phyloP scores from a whole-genome alignment of 257 asterid genomes.

The Marsdenia floribunda region DNA sequence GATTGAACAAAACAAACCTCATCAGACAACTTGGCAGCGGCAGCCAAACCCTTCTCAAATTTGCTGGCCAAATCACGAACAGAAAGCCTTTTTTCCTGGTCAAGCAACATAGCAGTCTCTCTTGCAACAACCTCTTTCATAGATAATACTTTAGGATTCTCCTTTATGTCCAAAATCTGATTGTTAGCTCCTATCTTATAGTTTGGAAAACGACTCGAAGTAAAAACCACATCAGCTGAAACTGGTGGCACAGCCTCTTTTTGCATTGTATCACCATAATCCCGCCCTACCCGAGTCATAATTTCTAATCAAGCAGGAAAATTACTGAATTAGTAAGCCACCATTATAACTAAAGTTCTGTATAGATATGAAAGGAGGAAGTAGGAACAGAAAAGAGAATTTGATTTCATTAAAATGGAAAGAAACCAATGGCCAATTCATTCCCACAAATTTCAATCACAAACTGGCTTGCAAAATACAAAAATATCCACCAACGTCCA shows the following conservation, averaged over 20 bases:
- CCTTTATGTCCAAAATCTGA: conserved; percentile 74
- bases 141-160: conserved; percentile 41
- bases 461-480: background rate
- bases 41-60: conserved; percentile 87
- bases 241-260: conserved; percentile 71
- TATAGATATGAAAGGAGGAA: background rate
- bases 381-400: background rate
- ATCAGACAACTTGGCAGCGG: conserved; percentile 82
- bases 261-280: conserved; percentile 68
- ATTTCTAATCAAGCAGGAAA: conserved; percentile 25
- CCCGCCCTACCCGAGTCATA: conserved; percentile 84
- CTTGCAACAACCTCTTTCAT: conserved; percentile 75
- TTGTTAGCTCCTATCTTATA: conserved; percentile 72
- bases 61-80: conserved; percentile 90
- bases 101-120: conserved; percentile 67
- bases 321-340: background rate
- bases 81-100: conserved; percentile 83
- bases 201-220: conserved; percentile 69
- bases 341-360: background rate
- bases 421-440: background rate
- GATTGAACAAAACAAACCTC: conserved; percentile 39
- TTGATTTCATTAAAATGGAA: background rate
- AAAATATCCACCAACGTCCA: conserved; percentile 18
- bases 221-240: conserved; percentile 75
- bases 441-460: background rate